Evolutionary conservation across 2,329 filamentous ascomycete species (phyloP), one percentile per base, ranked within the genome.

Genomic region (Mycosphaerella sp.): DNA sequence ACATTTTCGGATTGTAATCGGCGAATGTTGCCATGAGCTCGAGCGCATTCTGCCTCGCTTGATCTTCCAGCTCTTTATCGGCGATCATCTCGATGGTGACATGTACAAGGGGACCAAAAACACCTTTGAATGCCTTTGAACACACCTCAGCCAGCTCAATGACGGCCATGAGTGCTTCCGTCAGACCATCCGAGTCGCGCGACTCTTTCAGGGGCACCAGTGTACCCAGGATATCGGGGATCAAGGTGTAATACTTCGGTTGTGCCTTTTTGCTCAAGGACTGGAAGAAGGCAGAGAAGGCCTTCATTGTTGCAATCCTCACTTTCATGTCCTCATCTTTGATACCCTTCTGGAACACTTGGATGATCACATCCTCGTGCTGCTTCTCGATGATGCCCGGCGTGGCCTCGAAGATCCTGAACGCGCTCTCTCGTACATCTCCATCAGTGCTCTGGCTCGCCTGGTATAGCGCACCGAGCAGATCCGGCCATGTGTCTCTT

Each of bases 1-100:
- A 97, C 84, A 97, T 92, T 38, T 86, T 86, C 4, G 93, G 90
- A 1, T 89, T 87, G 66, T 92, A 93, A 68, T 98, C 93, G 61
- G 92, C 91, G 70, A 98, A 98, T 0, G 93, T 98, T 26, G 91
- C 91, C 89, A 98, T 95, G 53, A 98, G 80, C 71, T 98, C 93
- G 41, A 98, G 78, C 0, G 92, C 90, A 68, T 97, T 97, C 72
- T 98, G 93, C 56, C 93, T 84, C 58, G 89, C 88, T 62, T 91
- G 81, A 67, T 95, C 91, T 58, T 85, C 86, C 21, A 98, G 80
- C 58, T 97, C 91, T 75, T 97, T 97, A 70, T 98, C 92, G 66
- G 95, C 88, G 63, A 98, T 88, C 54, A 97, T 90, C 6, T 88
- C 89, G 56, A 97, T 84, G 70, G 86, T 92, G 73, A 98, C 96